Conservation (phyloP, 495 filamentous ascomycete genomes). For the Hypoxylon fragiforme region DNA sequence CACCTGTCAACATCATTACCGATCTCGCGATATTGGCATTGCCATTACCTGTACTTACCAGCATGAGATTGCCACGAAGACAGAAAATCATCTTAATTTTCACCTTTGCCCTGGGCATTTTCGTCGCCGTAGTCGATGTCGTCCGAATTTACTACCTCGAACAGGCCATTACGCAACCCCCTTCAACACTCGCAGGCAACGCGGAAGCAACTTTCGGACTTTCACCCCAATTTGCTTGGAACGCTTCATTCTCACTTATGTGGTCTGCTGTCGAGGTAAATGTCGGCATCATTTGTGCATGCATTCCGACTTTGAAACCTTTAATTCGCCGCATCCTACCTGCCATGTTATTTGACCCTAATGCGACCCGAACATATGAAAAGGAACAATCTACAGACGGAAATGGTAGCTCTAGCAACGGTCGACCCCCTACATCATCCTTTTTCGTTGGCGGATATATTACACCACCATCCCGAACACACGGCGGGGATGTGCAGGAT, state of each 20-base stretch:
- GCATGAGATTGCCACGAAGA: constrained; percentile 77
- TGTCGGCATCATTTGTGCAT: constrained; percentile 83
- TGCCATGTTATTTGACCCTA: constrained; percentile 60
- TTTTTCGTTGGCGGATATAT: constrained; percentile 7
- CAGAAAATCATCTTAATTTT: constrained; percentile 84
- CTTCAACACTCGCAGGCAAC: constrained; percentile 32
- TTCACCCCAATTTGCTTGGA: constrained; percentile 59
- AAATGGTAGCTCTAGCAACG: constrained; percentile 27
- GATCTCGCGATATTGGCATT: constrained; percentile 80
- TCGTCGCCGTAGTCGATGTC: constrained; percentile 86
- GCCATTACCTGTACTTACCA: constrained; percentile 84
- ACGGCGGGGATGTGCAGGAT: constrained; percentile 25
- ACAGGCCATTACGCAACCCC: constrained; percentile 57
- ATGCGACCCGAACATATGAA: constrained; percentile 41
- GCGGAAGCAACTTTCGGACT: constrained; percentile 39
- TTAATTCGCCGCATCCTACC: constrained; percentile 77
- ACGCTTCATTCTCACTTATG: constrained; percentile 83
- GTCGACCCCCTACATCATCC: constrained; percentile 8
- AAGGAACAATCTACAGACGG: constrained; percentile 26
- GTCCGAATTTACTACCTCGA: constrained; percentile 89
- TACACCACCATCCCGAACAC: constrained; percentile 30
- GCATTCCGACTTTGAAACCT: constrained; percentile 86
- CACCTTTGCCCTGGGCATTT: constrained; percentile 81
- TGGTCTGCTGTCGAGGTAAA: constrained; percentile 94
- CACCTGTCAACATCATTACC: constrained; percentile 83